Percentiles rank a stretch among this genome's conserved stretches.
phyloP scores from a whole-genome alignment of 169 alveolate species.

The Cryptosporidium sp. region DNA sequence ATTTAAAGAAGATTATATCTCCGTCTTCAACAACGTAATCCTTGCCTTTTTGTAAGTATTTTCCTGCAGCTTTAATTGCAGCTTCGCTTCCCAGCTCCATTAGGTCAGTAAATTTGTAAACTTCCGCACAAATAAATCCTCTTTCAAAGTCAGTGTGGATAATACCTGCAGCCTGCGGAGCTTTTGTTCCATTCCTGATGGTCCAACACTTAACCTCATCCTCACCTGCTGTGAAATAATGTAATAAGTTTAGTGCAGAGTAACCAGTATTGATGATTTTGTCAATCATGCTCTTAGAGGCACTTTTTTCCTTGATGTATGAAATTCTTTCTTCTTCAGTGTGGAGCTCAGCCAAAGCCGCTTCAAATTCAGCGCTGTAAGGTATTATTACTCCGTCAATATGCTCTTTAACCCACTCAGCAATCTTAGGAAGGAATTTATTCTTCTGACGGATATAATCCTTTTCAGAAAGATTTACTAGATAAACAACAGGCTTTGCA shows the following conservation, averaged over 20 bases:
- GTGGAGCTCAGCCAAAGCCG: conserved; percentile 88
- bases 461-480: conserved; percentile 94
- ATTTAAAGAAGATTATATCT: conserved; percentile 96
- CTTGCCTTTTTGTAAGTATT: conserved; percentile 93
- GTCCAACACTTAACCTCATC: conserved; percentile 99
- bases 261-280: conserved; percentile 97
- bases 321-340: conserved; percentile 87
- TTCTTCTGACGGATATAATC: conserved; percentile 97
- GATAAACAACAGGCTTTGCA: conserved; percentile 98
- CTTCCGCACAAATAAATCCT: conserved; percentile 99
- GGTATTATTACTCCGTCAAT: conserved; percentile 98
- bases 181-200: conserved; percentile 93
- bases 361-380: conserved; percentile 97
- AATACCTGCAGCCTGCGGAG: conserved; percentile 82
- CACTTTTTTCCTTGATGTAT: conserved; percentile 85
- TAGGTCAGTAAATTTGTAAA: conserved; percentile 90
- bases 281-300: conserved; percentile 90
- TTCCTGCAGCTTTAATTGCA: conserved; percentile 94
- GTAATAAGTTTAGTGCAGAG: conserved; percentile 92
- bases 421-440: conserved; percentile 95
- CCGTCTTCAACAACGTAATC: conserved; percentile 97
- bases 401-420: conserved; percentile 96
- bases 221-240: conserved; percentile 99
- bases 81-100: conserved; percentile 88
- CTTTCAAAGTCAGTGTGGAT: conserved; percentile 96